Base-by-base conservation (phyloP, 129 eudicot species). In the Mikania micrantha region DNA sequence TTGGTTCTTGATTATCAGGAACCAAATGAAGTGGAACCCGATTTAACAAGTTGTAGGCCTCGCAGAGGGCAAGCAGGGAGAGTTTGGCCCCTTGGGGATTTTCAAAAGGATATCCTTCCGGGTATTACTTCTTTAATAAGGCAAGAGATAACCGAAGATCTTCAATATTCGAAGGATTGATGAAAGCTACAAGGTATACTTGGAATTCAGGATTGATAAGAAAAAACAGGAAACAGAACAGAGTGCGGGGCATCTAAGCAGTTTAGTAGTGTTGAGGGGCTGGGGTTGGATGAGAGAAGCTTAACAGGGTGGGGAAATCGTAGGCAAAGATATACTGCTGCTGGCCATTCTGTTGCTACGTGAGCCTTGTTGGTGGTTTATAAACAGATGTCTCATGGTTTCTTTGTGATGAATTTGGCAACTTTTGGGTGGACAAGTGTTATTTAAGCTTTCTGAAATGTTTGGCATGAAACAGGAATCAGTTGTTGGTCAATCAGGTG, bases 51-150 rank as follows among this genome's bases (percentile, higher is more conserved):
- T 1, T 64, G 96, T 53, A 16, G 96, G 52, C 66, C 96, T 4
- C 72, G 99, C 22, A 93, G 85, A 77, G 99, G 96, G 50, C 96
- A 81, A 34, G 80, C 89, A 17, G 82, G 98, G 71, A 84, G 96
- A 79, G 99, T 95, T 63, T 86, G 95, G 84, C 95, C 87, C 44
- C 69, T 85, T 53, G 82, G 88, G 78, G 99, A 93, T 64, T 93
- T 93, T 68, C 99, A 93, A 79, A 81, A 88, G 83, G 99, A 89
- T 34, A 85, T 89, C 66, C 92, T 94, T 67, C 99, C 97, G 3
- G 95, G 96, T 28, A 77, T 94, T 5, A 77, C 83, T 15, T 82
- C 99, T 28, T 66, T 94, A 47, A 81, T 93, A 0, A 84, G 99
- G 77, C 93, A 86, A 1, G 96, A 94, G 72, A 91, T 94, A 50